Percentiles rank a stretch among this genome's conserved stretches.
Conservation (phyloP, 345 rosid genomes). For the Linum trigynum region DNA sequence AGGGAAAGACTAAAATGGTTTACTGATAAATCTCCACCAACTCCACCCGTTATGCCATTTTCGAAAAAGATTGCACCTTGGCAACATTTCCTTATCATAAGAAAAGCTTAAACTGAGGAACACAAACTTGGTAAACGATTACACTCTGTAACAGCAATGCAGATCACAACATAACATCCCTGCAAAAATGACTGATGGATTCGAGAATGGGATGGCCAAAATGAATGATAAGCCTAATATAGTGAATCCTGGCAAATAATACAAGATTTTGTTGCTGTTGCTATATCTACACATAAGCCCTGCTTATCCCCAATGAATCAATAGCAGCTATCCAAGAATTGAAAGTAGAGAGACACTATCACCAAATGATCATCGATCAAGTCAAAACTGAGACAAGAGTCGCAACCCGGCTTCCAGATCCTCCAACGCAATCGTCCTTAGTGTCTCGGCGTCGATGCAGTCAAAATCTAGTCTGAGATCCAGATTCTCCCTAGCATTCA, state of each 20-base stretch:
- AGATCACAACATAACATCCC: too few relatives aligned
- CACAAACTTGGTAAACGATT: too few relatives aligned
- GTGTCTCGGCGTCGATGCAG: conserved; percentile 61
- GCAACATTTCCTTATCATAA: too few relatives aligned
- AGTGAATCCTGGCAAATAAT: not conserved
- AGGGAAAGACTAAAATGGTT: too few relatives aligned
- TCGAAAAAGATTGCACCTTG: too few relatives aligned
- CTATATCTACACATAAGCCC: not conserved
- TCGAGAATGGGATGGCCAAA: not conserved
- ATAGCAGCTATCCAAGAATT: not conserved
- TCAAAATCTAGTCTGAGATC: conserved; percentile 79
- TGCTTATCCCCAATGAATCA: not conserved
- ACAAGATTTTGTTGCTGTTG: not conserved
- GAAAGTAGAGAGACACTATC: not conserved
- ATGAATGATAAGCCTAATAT: not conserved
- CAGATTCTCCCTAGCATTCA: conserved; percentile 83
- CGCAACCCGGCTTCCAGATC: conserved; percentile 66
- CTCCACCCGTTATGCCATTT: too few relatives aligned
- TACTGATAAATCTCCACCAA: too few relatives aligned
- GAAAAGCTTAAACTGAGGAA: too few relatives aligned
- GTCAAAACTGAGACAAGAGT: conserved; percentile 31
- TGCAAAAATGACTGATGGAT: not conserved
- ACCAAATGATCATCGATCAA: not conserved
- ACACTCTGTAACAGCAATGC: too few relatives aligned
- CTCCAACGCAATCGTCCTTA: conserved; percentile 55